Evolutionary conservation across 352 stramenopile species (phyloP), one percentile per base, ranked within the genome.

Genomic region (Globisporangium emineosum): DNA sequence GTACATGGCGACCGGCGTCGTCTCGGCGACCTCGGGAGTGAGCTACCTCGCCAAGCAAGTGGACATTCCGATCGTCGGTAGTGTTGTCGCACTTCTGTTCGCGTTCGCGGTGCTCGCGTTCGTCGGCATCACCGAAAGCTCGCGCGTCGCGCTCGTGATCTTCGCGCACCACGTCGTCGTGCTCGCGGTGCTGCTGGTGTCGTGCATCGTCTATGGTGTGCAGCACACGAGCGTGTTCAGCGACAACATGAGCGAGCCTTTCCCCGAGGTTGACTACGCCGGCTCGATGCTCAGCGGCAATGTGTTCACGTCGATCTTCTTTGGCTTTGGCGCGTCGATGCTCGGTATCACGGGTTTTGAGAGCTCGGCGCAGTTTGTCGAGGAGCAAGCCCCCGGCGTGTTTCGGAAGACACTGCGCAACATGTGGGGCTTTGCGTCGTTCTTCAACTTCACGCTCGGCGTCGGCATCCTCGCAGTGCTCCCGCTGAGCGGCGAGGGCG

Each of bases 261-360:
- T 81, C 49, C 87, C 87, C 0, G 60, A 73, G 37, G 81, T 93
- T 17, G 68, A 89, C 45, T 73, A 91, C 50, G 74, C 75, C 0
- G 78, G 79, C 15, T 67, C 69, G 2, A 72, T 76, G 67, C 35
- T 84, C 10, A 54, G 77, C 17, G 71, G 69, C 33, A 83, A 72
- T 45, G 62, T 81, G 5, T 71, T 68, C 17, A 83, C 76, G 13
- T 65, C 80, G 10, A 68, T 90, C 32, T 90, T 90, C 69, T 93
- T 95, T 61, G 86, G 86, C 40, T 88, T 83, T 56, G 75, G 67
- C 32, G 79, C 79, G 5, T 80, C 89, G 0, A 92, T 97, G 81
- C 75, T 97, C 7, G 90, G 89, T 59, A 91, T 97, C 57, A 93
- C 79, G 3, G 89, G 89, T 19, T 97, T 97, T 54, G 90, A 97